Conservation (phyloP, 768 basidiomycete genomes). For the Albatrellus ellisii region DNA sequence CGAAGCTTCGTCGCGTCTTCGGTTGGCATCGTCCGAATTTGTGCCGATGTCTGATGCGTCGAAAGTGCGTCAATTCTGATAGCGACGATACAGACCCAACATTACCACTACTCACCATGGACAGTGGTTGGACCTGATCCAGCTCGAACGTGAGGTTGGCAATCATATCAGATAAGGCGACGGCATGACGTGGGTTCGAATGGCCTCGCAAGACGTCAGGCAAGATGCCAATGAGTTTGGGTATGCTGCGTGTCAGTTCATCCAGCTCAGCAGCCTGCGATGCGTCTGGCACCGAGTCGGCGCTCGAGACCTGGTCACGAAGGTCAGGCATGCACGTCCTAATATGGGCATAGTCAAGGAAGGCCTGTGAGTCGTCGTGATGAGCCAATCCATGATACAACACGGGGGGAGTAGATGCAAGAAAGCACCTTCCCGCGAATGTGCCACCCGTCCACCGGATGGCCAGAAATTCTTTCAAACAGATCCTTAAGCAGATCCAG, state of each 20-base stretch:
- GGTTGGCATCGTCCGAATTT: constrained; percentile 4
- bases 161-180: constrained; percentile 65
- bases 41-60: constrained; percentile 7
- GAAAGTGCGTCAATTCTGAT: background rate
- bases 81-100: background rate
- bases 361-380: constrained; percentile 28
- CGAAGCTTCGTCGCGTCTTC: constrained; percentile 11
- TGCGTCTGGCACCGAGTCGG: constrained; percentile 30
- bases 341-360: constrained; percentile 59
- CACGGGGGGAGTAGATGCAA: constrained; percentile 1
- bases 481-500: constrained; percentile 50
- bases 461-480: constrained; percentile 50
- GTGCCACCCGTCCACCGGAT: constrained; percentile 63
- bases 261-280: constrained; percentile 42
- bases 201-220: constrained; percentile 53
- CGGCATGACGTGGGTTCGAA: constrained; percentile 49
- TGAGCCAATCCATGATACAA: background rate
- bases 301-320: constrained; percentile 28
- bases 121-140: constrained; percentile 45
- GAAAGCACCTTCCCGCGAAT: constrained; percentile 63
- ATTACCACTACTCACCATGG: constrained; percentile 35
- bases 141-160: constrained; percentile 43
- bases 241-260: constrained; percentile 41
- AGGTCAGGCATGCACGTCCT: constrained; percentile 49
- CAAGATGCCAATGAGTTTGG: constrained; percentile 51